Evolutionary conservation across 176 grass and related monocot species (phyloP).

Genomic region (Zea mays): DNA sequence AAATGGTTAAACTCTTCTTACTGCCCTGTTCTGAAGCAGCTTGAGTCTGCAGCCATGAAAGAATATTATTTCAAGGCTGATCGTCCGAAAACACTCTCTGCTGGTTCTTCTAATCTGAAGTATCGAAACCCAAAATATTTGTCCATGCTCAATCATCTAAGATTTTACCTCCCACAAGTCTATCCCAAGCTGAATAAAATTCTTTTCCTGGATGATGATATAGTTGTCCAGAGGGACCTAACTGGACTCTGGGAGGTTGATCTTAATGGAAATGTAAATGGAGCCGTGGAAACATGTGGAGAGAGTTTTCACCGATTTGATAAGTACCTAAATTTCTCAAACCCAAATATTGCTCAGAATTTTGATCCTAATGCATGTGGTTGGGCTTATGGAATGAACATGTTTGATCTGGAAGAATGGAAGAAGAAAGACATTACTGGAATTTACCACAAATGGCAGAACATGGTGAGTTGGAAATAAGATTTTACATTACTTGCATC

Average conservation of each 20-base stretch:
- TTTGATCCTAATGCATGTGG: slow-evolving; percentile 69
- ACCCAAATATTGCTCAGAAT: slow-evolving; percentile 54
- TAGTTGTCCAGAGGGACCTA: slow-evolving; percentile 63
- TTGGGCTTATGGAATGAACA: slow-evolving; percentile 75
- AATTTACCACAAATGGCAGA: slow-evolving; percentile 71
- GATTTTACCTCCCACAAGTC: slow-evolving; percentile 61
- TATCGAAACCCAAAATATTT: slow-evolving; percentile 67
- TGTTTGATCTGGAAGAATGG: slow-evolving; percentile 71
- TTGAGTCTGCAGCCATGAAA: slow-evolving; percentile 59
- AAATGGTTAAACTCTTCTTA: slow-evolving; percentile 72
- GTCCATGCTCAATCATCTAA: slow-evolving; percentile 62
- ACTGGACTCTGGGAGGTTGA: slow-evolving; percentile 62
- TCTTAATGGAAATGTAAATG: slow-evolving; percentile 72
- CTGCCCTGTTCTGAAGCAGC: slow-evolving; percentile 64
- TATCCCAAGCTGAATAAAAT: slow-evolving; percentile 71
- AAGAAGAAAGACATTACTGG: slow-evolving; percentile 69
- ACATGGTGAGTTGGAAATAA: slow-evolving; percentile 46
- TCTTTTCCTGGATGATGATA: slow-evolving; percentile 68
- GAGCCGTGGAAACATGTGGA: slow-evolving; percentile 62
- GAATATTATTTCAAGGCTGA: slow-evolving; percentile 62
- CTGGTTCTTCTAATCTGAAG: slow-evolving; percentile 66
- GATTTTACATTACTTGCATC: slow-evolving; percentile 1
- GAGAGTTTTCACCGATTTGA: slow-evolving; percentile 68
- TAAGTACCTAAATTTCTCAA: slow-evolving; percentile 72
- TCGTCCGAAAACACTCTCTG: slow-evolving; percentile 46